These are phyloP conservation scores for Aspergillus affinis DNA, from an alignment of 495 filamentous ascomycete species.

Conservation along the genomic window DNA sequence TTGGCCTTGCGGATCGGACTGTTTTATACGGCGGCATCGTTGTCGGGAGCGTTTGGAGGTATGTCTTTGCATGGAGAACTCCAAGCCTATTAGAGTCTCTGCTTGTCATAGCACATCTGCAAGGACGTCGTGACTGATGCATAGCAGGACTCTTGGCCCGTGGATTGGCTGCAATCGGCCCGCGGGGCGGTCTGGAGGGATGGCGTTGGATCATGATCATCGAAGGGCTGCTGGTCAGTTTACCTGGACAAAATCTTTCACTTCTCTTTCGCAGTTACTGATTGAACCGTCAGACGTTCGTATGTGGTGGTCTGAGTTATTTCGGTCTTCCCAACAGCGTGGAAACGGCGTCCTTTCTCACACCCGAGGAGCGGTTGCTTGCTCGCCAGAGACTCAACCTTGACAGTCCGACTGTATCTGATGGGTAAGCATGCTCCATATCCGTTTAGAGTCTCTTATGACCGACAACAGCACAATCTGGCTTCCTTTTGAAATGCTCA, in stretches of 20 bases:
- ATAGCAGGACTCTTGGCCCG: constrained; percentile 61
- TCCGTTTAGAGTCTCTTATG: not conserved
- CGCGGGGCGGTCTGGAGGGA: constrained; percentile 45
- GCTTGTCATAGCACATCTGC: too few species aligned
- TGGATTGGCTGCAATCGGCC: constrained; percentile 64
- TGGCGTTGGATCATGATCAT: constrained; percentile 69
- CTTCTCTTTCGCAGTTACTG: not conserved
- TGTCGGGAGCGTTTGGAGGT: constrained; percentile 72
- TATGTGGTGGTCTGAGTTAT: constrained; percentile 50
- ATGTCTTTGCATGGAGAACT: constrained; percentile 13
- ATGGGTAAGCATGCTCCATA: constrained; percentile 26
- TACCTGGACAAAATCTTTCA: constrained; percentile 14
- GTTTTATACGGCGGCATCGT: constrained; percentile 71
- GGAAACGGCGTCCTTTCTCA: constrained; percentile 51
- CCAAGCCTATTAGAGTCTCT: not conserved
- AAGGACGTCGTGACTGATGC: not conserved
- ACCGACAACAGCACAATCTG: not conserved
- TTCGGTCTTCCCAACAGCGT: constrained; percentile 57
- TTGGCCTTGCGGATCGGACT: constrained; percentile 69
- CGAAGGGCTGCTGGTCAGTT: constrained; percentile 55
- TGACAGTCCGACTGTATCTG: constrained; percentile 36
- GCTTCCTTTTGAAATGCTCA: not conserved
- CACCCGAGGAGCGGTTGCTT: constrained; percentile 47
- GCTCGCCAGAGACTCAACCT: constrained; percentile 37
- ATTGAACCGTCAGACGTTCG: constrained; percentile 39